A percentile compares a stretch with the other conserved stretches of the same genome.
Evolutionary conservation across 2,329 filamentous ascomycete genomes (phyloP).

Genomic region (Trichophyton mentagrophytes): DNA sequence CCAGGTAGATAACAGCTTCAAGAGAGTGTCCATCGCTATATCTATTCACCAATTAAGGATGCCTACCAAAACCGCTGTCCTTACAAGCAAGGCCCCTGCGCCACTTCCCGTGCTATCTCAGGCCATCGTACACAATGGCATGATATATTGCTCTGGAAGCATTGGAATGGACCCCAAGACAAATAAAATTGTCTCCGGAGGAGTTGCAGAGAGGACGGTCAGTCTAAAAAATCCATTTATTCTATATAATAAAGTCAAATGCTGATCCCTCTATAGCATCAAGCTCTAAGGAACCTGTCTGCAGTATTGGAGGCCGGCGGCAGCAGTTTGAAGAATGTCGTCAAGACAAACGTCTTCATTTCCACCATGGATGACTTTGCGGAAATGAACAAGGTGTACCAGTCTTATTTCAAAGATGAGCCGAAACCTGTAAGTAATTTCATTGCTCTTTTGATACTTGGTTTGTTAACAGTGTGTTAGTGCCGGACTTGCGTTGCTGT

Average conservation of each 20-base stretch:
- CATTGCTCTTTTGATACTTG: neutral
- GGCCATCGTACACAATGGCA: slow-evolving; percentile 49
- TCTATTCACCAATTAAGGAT: neutral
- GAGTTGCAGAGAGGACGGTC: slow-evolving; percentile 12
- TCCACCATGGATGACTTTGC: slow-evolving; percentile 53
- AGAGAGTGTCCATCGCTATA: neutral
- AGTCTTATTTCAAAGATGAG: slow-evolving; percentile 40
- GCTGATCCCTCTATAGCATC: slow-evolving; percentile 15
- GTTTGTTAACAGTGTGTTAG: neutral
- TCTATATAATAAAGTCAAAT: neutral
- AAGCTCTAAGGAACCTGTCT: slow-evolving; percentile 47
- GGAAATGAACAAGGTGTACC: slow-evolving; percentile 76
- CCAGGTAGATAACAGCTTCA: neutral
- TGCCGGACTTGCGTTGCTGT: slow-evolving; percentile 10
- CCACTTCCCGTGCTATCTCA: slow-evolving; percentile 47
- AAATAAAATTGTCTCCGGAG: slow-evolving; percentile 43
- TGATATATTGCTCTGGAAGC: slow-evolving; percentile 58
- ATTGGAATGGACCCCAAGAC: slow-evolving; percentile 47
- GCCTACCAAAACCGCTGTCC: slow-evolving; percentile 25
- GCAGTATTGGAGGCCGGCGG: slow-evolving; percentile 50
- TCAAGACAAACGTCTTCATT: slow-evolving; percentile 57
- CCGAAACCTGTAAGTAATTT: slow-evolving; percentile 8
- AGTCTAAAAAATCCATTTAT: neutral
- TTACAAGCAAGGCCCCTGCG: slow-evolving; percentile 38
- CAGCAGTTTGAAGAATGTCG: slow-evolving; percentile 45